Conservation (phyloP, 2,329 filamentous ascomycete species). For the Paraphaeosphaeria minitans region DNA sequence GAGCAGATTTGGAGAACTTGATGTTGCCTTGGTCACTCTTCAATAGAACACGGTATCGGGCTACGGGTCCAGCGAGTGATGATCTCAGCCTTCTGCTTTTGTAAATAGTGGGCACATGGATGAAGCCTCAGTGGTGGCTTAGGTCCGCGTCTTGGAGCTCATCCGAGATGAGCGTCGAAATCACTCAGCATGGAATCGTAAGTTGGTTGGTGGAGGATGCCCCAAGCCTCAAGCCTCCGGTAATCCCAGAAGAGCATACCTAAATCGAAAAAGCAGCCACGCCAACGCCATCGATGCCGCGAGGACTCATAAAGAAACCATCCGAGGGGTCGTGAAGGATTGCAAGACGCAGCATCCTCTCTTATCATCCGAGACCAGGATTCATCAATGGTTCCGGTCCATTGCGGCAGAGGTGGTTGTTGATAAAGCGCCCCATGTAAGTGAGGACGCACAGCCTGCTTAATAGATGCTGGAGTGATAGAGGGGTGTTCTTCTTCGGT, state of each 20-base stretch:
- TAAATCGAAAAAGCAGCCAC: slow-evolving; percentile 7
- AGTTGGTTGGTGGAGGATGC: slow-evolving; percentile 1
- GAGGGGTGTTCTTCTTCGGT: not conserved
- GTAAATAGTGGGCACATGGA: not conserved
- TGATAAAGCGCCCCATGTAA: not conserved
- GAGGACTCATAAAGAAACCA: not conserved
- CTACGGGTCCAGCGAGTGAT: slow-evolving; percentile 11
- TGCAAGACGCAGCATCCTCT: not conserved
- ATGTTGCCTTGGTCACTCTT: slow-evolving; percentile 3
- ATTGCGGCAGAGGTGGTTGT: not conserved
- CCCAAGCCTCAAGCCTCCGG: slow-evolving; percentile 8
- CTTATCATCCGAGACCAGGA: not conserved
- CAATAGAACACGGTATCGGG: slow-evolving; percentile 1
- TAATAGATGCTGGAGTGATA: no score
- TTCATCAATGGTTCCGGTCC: not conserved
- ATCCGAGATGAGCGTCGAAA: not conserved
- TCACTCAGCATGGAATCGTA: not conserved
- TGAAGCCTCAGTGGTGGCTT: not conserved
- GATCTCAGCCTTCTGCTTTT: not conserved
- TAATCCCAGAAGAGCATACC: slow-evolving; percentile 21
- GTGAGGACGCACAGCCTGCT: not conserved
- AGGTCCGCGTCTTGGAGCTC: not conserved
- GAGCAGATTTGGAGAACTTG: not conserved
- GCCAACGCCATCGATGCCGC: not conserved
- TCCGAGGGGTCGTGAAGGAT: not conserved